These are phyloP conservation scores for Fusarium sp. DNA, from an alignment of 2,329 filamentous ascomycete genomes.

Conservation along the genomic window DNA sequence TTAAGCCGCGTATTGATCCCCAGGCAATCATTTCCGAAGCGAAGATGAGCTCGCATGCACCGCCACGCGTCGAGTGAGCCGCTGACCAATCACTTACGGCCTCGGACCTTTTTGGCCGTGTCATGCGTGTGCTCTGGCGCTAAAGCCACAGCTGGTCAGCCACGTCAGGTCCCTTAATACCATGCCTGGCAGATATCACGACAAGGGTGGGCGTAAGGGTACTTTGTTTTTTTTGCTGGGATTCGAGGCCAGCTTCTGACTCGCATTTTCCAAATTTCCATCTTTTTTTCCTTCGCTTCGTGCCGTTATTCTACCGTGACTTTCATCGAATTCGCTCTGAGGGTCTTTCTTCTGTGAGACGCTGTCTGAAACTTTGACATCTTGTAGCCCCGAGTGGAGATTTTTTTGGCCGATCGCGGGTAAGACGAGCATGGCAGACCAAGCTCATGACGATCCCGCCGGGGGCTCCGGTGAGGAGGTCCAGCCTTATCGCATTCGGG, in stretches of 20 bases:
- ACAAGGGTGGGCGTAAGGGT: conserved; percentile 28
- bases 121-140: background rate
- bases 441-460: conserved; percentile 36
- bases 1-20: conserved; percentile 23
- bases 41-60: conserved; percentile 29
- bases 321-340: background rate
- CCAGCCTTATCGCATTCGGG: conserved; percentile 68
- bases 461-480: conserved; percentile 56
- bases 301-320: conserved; percentile 13
- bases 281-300: background rate
- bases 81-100: conserved; percentile 17
- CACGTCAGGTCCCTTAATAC: conserved; percentile 37
- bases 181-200: conserved; percentile 28
- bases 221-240: conserved; percentile 26
- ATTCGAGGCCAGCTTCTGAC: conserved; percentile 27
- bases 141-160: conserved; percentile 39
- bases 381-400: conserved; percentile 1
- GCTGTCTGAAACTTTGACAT: background rate
- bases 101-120: conserved; percentile 33
- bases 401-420: background rate
- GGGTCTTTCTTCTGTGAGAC: background rate
- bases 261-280: conserved; percentile 29
- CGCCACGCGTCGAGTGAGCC: conserved; percentile 22
- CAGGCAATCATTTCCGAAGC: conserved; percentile 40
- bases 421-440: conserved; percentile 28